These are phyloP conservation scores for Yarrowia sp. DNA, from an alignment of 805 yeast species.

Conservation along the genomic window DNA sequence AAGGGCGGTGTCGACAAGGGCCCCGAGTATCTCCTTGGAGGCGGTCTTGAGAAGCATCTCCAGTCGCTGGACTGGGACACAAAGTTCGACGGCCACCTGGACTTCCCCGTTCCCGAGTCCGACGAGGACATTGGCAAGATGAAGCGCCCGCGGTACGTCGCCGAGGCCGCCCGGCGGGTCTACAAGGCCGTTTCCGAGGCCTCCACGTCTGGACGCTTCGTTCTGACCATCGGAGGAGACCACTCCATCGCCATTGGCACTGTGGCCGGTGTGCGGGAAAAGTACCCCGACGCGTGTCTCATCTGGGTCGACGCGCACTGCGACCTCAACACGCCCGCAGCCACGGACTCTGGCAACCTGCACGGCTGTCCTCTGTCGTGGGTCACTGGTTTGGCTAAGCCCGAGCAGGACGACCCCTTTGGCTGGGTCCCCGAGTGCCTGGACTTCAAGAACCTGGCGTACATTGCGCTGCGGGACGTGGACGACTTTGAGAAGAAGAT, in stretches of 20 bases:
- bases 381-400: constrained; percentile 63
- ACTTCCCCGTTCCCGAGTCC: constrained; percentile 40
- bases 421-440: constrained; percentile 75
- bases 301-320: constrained; percentile 99
- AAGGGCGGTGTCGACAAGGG: constrained; percentile 92
- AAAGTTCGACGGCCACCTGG: constrained; percentile 41
- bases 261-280: constrained; percentile 73
- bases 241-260: constrained; percentile 96
- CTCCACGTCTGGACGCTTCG: constrained; percentile 53
- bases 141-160: constrained; percentile 76
- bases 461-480: constrained; percentile 92
- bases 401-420: constrained; percentile 57
- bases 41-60: constrained; percentile 66
- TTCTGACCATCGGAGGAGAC: constrained; percentile 92
- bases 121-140: constrained; percentile 56
- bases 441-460: constrained; percentile 70
- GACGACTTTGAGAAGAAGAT: constrained; percentile 81
- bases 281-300: constrained; percentile 82
- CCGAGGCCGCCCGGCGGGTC: constrained; percentile 64
- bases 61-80: constrained; percentile 71
- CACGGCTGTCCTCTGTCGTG: constrained; percentile 97
- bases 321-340: constrained; percentile 84
- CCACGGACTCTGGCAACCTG: constrained; percentile 83
- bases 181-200: constrained; percentile 57
- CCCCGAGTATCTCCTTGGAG: constrained; percentile 73